phyloP scores from a whole-genome alignment of 148 eudicot species.

The Spergularia bocconei region DNA sequence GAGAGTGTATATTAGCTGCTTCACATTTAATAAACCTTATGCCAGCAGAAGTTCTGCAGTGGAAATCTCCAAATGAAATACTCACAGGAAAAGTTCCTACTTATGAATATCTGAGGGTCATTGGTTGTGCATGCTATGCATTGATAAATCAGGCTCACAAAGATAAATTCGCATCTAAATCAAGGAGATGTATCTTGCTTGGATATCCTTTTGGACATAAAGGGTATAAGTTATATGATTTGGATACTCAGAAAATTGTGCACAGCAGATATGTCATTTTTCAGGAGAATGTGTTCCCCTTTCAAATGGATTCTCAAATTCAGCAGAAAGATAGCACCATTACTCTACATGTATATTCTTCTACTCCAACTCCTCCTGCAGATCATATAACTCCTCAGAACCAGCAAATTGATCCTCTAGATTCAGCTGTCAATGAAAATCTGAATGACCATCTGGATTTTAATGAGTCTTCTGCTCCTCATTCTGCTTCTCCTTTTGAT shows the following conservation, averaged over 20 bases:
- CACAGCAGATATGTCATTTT: background rate
- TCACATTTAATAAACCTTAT: background rate
- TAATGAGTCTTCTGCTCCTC: too few species aligned
- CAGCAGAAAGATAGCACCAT: background rate
- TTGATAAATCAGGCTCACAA: background rate
- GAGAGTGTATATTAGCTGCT: background rate
- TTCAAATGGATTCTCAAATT: too few species aligned
- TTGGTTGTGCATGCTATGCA: background rate
- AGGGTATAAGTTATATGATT: background rate
- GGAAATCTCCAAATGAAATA: background rate
- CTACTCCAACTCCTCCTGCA: too few species aligned
- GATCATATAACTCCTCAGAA: too few species aligned
- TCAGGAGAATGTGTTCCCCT: background rate
- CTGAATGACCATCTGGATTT: too few species aligned
- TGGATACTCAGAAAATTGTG: background rate
- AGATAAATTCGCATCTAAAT: background rate
- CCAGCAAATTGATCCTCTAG: too few species aligned
- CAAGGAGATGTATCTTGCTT: background rate
- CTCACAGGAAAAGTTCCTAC: background rate
- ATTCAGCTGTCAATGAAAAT: too few species aligned
- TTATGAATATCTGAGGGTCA: background rate
- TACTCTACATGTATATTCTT: too few species aligned
- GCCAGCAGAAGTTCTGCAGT: background rate
- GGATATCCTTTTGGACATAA: background rate
- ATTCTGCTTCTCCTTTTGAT: too few species aligned